phyloP scores from a whole-genome alignment of 495 filamentous ascomycete genomes.

The Aspergillus carlsbadensis region DNA sequence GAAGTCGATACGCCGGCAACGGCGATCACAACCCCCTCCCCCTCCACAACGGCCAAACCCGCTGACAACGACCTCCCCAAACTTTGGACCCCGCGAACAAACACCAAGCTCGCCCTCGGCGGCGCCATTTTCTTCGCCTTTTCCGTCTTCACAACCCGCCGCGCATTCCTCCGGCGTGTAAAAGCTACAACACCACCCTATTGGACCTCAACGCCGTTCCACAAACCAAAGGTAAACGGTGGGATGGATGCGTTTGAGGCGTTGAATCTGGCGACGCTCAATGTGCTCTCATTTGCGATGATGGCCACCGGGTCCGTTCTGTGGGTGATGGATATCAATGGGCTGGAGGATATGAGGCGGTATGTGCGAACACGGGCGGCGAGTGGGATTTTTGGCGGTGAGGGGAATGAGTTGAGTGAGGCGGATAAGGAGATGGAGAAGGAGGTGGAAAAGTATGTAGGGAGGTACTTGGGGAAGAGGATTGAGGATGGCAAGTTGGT shows the following conservation, averaged over 20 bases:
- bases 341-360: slow-evolving; percentile 63
- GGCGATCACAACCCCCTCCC: slow-evolving; percentile 8
- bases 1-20: background rate
- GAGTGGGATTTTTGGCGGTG: slow-evolving; percentile 25
- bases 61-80: slow-evolving; percentile 15
- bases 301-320: slow-evolving; percentile 64
- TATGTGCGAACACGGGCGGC: slow-evolving; percentile 46
- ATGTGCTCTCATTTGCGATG: slow-evolving; percentile 68
- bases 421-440: slow-evolving; percentile 58
- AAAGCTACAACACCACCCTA: slow-evolving; percentile 57
- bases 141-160: slow-evolving; percentile 67
- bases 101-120: slow-evolving; percentile 60
- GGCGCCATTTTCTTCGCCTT: slow-evolving; percentile 71
- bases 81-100: slow-evolving; percentile 24
- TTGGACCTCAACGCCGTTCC: slow-evolving; percentile 57
- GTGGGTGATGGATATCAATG: slow-evolving; percentile 71
- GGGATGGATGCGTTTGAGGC: slow-evolving; percentile 72
- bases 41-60: background rate
- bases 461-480: slow-evolving; percentile 58
- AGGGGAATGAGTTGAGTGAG: slow-evolving; percentile 26
- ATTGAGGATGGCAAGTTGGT: slow-evolving; percentile 38
- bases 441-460: slow-evolving; percentile 72
- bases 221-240: slow-evolving; percentile 49
- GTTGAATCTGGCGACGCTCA: slow-evolving; percentile 78
- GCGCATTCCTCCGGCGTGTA: slow-evolving; percentile 58